Evolutionary conservation across 495 filamentous ascomycete species (phyloP), one percentile per base, ranked within the genome.

Genomic region (Thermothielavioides terrestris): DNA sequence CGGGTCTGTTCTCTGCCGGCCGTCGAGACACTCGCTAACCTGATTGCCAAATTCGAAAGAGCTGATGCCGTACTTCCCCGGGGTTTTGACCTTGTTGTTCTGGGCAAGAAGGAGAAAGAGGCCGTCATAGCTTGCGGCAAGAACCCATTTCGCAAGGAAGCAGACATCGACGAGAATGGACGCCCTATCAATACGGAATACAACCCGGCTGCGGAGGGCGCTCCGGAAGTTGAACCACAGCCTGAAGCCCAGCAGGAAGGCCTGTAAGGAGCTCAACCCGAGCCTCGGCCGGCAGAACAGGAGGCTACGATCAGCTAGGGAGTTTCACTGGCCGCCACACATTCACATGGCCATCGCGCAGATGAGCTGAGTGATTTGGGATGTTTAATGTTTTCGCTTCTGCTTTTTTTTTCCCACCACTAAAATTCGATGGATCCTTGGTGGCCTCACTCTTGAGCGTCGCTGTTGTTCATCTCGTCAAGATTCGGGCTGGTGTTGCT

Each of bases 71-170:
- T 62, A 9, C 55, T 80, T 15, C 76, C 76, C 2, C 35, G 49
- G 0, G 72, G 73, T 3, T 78, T 80, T 47, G 74, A 78, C 37
- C 52, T 68, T 5, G 64, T 80, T 25, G 61, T 65, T 5, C 57
- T 80, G 17, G 68, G 73, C 31, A 64, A 65, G 46, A 78, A 77
- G 53, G 75, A 80, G 65, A 65, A 54, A 28, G 55, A 61, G 0
- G 49, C 58, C 3, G 67, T 80, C 30, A 67, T 54, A 2, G 60
- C 46, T 14, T 60, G 63, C 10, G 63, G 64, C 32, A 69, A 63
- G 31, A 76, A 77, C 31, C 74, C 73, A 2, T 53, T 68, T 41
- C 68, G 73, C n/a, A 64, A 42, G 42, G 73, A 74, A 53, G 43
- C 49, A 1, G 72, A 76, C 23, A 11, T 74, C 8, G 49, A 56